Conservation (phyloP, 2,329 filamentous ascomycete genomes). For the Amesomyces nigricolor region DNA sequence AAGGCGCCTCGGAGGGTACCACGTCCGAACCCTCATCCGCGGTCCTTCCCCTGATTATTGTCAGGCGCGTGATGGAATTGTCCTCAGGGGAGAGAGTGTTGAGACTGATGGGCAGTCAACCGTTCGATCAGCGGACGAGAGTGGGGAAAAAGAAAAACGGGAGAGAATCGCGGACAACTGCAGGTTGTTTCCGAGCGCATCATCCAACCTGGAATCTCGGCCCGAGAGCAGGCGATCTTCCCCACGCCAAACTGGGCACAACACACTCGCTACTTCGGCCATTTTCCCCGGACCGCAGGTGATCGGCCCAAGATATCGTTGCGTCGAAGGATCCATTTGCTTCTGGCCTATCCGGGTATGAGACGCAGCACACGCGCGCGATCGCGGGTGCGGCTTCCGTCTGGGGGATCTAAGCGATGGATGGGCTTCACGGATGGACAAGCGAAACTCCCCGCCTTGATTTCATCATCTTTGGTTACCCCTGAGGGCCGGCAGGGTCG, state of each 20-base stretch:
- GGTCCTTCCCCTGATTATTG: neutral
- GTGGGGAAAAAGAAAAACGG: neutral
- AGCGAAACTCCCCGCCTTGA: too few relatives aligned
- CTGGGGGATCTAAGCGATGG: neutral
- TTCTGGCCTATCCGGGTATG: neutral
- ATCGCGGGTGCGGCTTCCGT: neutral
- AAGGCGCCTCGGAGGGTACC: constrained; percentile 19
- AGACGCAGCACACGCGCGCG: neutral
- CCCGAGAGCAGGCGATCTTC: neutral
- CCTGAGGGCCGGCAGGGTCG: too few relatives aligned
- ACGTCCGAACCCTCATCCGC: neutral
- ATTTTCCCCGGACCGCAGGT: neutral
- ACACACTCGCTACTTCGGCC: neutral
- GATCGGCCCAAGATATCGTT: neutral
- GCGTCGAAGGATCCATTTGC: constrained; percentile 12
- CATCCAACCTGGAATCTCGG: constrained; percentile 9
- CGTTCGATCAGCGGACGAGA: neutral
- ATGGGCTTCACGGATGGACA: too few relatives aligned
- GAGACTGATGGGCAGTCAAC: neutral
- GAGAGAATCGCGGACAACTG: neutral
- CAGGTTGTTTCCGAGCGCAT: neutral
- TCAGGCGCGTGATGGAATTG: neutral
- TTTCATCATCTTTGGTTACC: too few relatives aligned
- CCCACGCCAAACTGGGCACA: neutral
- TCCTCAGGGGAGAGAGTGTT: neutral